Conservation (phyloP, 2,329 filamentous ascomycete genomes). For the Lizonia empirigonia region DNA sequence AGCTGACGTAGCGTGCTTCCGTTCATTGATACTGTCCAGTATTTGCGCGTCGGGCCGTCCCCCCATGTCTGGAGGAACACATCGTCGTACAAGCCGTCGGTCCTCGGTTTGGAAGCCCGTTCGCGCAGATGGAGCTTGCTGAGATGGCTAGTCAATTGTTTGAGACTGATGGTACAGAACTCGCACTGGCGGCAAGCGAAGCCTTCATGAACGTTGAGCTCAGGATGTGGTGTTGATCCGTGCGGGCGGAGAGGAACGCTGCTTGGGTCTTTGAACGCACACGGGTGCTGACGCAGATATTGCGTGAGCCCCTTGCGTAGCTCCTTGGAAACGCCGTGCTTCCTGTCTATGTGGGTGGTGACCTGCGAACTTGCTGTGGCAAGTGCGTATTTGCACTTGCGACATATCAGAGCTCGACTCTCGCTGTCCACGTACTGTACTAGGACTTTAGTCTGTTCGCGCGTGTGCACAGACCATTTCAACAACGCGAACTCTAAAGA, state of each 20-base stretch:
- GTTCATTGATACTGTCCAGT: conserved; percentile 8
- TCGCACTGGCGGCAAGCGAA: conserved; percentile 4
- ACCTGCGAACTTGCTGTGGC: neutral
- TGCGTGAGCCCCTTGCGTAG: conserved; percentile 5
- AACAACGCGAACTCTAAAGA: no score
- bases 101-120: conserved; percentile 5
- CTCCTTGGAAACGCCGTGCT: conserved; percentile 4
- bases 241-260: neutral
- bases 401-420: neutral
- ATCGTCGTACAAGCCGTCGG: conserved; percentile 6
- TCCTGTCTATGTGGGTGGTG: conserved; percentile 3
- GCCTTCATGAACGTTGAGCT: conserved; percentile 5
- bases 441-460: no score
- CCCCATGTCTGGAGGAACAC: no score
- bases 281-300: conserved; percentile 1
- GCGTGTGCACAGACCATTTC: no score
- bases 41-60: neutral
- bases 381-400: neutral
- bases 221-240: neutral
- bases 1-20: conserved; percentile 1
- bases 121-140: conserved; percentile 1
- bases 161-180: conserved; percentile 4
- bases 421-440: neutral
- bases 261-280: neutral
- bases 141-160: conserved; percentile 4